Conservation (phyloP, 2,329 filamentous ascomycete genomes). For the Aspergillus pseudoglaucus region DNA sequence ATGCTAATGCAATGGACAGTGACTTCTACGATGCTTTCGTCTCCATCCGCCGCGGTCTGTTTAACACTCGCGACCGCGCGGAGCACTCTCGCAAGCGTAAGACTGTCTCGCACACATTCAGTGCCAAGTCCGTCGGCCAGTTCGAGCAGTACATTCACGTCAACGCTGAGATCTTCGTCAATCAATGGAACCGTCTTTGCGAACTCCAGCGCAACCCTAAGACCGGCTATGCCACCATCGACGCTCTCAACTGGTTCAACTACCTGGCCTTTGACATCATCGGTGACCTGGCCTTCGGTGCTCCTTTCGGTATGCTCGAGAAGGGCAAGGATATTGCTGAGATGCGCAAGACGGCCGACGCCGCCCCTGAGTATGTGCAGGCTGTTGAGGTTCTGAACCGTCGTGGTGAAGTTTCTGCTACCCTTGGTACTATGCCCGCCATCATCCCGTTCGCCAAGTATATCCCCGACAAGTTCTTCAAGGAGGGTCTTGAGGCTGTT, state of each 20-base stretch:
- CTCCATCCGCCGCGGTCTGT: conserved; percentile 75
- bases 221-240: conserved; percentile 56
- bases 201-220: conserved; percentile 41
- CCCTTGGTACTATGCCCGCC: conserved; percentile 66
- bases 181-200: conserved; percentile 63
- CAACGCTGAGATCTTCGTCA: conserved; percentile 68
- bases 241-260: conserved; percentile 77
- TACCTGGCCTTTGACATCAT: conserved; percentile 57
- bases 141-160: conserved; percentile 84
- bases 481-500: conserved; percentile 65
- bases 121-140: conserved; percentile 69
- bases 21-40: conserved; percentile 92
- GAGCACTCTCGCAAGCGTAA: conserved; percentile 88
- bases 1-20: conserved; percentile 34
- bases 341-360: conserved; percentile 56
- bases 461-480: conserved; percentile 77
- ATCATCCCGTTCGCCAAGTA: conserved; percentile 76
- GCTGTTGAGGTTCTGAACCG: conserved; percentile 87
- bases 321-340: conserved; percentile 71
- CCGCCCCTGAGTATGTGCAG: conserved; percentile 60
- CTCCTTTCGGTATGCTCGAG: conserved; percentile 76
- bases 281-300: conserved; percentile 61
- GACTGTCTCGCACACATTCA: conserved; percentile 81
- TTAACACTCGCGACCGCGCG: conserved; percentile 76
- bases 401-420: conserved; percentile 75